phyloP scores from a whole-genome alignment of 192 early-diverging fungal genomes.

The Backusella morwellensis region DNA sequence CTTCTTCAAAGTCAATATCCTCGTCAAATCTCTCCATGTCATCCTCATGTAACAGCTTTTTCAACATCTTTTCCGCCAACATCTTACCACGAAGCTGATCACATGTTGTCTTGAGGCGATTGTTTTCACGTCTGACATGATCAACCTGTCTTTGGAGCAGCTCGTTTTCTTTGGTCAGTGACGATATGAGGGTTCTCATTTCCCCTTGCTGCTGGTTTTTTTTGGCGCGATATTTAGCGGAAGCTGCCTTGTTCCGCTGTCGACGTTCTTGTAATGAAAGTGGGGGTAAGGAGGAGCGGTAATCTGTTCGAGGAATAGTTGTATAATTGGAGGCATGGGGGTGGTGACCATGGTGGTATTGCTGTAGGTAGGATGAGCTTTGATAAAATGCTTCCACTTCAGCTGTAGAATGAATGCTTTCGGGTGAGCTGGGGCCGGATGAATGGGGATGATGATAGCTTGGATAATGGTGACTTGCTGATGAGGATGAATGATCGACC shows the following conservation, averaged over 20 bases:
- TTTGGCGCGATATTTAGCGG: conserved; percentile 56
- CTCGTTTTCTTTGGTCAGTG: conserved; percentile 40
- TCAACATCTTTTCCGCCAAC: conserved; percentile 49
- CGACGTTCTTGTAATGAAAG: conserved; percentile 47
- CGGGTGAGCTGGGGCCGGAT: neutral
- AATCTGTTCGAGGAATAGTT: neutral
- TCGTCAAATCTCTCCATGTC: conserved; percentile 10
- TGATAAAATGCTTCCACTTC: neutral
- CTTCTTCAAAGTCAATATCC: conserved; percentile 15
- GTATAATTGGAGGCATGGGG: neutral
- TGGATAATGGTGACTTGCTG: neutral
- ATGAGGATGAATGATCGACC: neutral
- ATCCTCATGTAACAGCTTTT: neutral
- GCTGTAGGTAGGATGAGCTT: neutral
- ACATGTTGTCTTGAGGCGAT: conserved; percentile 35
- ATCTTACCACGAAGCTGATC: conserved; percentile 50
- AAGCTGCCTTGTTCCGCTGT: conserved; percentile 57
- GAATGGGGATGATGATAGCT: neutral
- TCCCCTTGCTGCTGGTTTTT: conserved; percentile 54
- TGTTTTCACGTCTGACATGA: conserved; percentile 42
- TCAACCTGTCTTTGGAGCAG: conserved; percentile 43
- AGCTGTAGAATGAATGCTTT: neutral
- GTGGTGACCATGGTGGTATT: neutral
- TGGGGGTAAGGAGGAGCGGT: conserved; percentile 10
- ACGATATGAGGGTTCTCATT: conserved; percentile 45